A percentile compares a stretch with the other conserved stretches of the same genome.
phyloP scores from a whole-genome alignment of 106 monocot species.

The Dendrobium huoshanense region DNA sequence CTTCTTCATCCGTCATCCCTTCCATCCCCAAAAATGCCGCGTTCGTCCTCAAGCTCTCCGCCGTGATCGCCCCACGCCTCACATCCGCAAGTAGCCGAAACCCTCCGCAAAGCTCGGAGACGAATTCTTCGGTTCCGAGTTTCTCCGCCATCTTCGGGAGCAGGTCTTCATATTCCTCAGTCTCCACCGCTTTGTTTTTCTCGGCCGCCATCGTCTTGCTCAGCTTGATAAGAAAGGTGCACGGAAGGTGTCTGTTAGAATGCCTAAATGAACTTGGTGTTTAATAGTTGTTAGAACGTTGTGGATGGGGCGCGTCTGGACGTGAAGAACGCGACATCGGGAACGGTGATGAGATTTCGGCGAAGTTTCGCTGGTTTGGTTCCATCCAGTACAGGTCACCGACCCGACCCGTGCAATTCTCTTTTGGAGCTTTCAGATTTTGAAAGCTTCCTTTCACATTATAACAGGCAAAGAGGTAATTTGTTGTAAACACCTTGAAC shows the following conservation, averaged over 20 bases:
- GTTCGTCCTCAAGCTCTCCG: conserved; percentile 54
- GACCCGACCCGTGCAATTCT: no score
- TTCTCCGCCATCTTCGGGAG: conserved; percentile 53
- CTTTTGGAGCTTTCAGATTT: no score
- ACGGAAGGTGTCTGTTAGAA: not conserved
- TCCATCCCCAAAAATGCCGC: conserved; percentile 46
- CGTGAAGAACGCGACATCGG: not conserved
- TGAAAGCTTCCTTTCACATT: no score
- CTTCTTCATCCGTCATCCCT: conserved; percentile 52
- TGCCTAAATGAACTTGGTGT: not conserved
- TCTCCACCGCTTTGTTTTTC: no score
- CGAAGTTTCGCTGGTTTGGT: no score
- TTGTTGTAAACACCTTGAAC: no score
- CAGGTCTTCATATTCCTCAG: conserved; percentile 27
- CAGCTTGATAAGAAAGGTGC: not conserved
- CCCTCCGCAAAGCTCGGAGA: conserved; percentile 47
- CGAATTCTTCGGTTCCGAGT: conserved; percentile 37
- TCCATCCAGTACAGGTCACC: no score
- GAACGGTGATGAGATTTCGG: no score
- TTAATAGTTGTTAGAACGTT: not conserved
- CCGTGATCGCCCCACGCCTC: conserved; percentile 43
- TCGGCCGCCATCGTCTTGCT: conserved; percentile 5
- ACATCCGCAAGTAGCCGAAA: conserved; percentile 57
- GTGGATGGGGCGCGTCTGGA: not conserved
- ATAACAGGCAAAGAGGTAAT: no score